Base-by-base conservation (phyloP, 2,329 filamentous ascomycete genomes). In the Paramyrothecium sp. region DNA sequence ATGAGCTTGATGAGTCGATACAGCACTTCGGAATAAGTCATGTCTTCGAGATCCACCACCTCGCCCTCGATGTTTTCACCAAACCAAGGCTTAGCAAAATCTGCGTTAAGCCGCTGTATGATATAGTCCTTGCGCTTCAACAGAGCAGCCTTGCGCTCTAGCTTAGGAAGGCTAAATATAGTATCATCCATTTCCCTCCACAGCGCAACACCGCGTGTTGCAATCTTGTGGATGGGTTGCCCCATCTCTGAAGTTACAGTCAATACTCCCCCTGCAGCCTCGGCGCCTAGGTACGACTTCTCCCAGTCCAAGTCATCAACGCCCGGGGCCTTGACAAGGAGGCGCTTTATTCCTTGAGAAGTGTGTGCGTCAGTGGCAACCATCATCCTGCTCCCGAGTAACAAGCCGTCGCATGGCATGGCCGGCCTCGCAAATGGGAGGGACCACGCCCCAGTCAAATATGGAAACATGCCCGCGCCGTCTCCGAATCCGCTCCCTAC, bases 71-170 rank as follows among this genome's bases (percentile, higher is more conserved):
- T 64, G 46, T 76, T 78, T 47, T 66, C 68, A 19, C 76, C 77
- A 54, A 81, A 81, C 78, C 78, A 81, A 13, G 76, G 73, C 58
- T 79, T 79, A 53, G 78, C 75, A 67, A 76, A 80, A 60, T 80
- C 78, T 50, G 73, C 73, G 63, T 81, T 80, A 19, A 81, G 68
- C 59, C 72, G 73, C 53, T 70, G 68, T 61, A 80, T 78, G 62
- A 81, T 78, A 65, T 77, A 72, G 13, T 75, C 71, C 49, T 71
- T 57, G 19, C 74, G 75, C 63, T 74, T 74, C 64, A 73, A 73
- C 7, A 81, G 66, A 58, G 74, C 74, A 2, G 67, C 68, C 17
- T 75, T 56, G 22, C 75, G 72, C 63, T 79, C 78, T 26, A 61
- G 61, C 53, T 64, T 66, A 3, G 62, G 58, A 0, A 69, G 21